These are phyloP conservation scores for Malania oleifera DNA, from an alignment of 164 flowering plant genomes.

Conservation along the genomic window DNA sequence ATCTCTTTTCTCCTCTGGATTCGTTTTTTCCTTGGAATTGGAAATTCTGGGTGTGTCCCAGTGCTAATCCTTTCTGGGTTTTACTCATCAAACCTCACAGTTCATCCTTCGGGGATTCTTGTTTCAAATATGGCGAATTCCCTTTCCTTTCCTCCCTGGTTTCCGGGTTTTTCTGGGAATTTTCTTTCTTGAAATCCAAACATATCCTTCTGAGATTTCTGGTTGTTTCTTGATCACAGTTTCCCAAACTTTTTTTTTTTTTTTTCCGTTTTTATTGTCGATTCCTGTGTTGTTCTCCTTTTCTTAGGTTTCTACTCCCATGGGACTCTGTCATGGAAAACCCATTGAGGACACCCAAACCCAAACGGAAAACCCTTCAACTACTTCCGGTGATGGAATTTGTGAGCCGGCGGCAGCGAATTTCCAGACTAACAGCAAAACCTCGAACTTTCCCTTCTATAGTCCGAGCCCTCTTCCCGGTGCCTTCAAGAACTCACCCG, in stretches of 20 bases:
- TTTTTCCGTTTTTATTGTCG: slow-evolving; percentile 9
- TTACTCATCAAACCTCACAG: slow-evolving; percentile 6
- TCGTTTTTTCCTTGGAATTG: slow-evolving; percentile 4
- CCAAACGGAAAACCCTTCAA: slow-evolving; percentile 25
- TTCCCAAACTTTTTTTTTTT: slow-evolving; percentile 1
- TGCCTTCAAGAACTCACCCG: slow-evolving; percentile 71
- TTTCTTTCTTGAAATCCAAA: not conserved
- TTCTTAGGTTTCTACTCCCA: slow-evolving; percentile 21
- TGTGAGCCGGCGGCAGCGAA: slow-evolving; percentile 14
- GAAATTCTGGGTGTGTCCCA: slow-evolving; percentile 5
- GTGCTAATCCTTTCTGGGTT: slow-evolving; percentile 13
- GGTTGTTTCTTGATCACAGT: not conserved
- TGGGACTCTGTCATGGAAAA: slow-evolving; percentile 94
- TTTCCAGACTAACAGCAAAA: slow-evolving; percentile 34
- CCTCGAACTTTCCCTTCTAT: slow-evolving; percentile 60
- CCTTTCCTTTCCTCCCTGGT: not conserved
- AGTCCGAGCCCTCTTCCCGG: slow-evolving; percentile 80
- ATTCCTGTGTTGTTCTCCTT: slow-evolving; percentile 1
- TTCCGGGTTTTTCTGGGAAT: not conserved
- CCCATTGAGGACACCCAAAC: slow-evolving; percentile 29
- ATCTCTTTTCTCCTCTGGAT: not conserved
- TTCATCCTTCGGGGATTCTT: not conserved
- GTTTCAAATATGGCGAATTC: not conserved
- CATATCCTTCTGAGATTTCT: too few relatives aligned
- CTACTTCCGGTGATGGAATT: slow-evolving; percentile 13